Evolutionary conservation across 2,329 filamentous ascomycete genomes (phyloP), one percentile per base, ranked within the genome.

Genomic region (Fusarium papillatum): DNA sequence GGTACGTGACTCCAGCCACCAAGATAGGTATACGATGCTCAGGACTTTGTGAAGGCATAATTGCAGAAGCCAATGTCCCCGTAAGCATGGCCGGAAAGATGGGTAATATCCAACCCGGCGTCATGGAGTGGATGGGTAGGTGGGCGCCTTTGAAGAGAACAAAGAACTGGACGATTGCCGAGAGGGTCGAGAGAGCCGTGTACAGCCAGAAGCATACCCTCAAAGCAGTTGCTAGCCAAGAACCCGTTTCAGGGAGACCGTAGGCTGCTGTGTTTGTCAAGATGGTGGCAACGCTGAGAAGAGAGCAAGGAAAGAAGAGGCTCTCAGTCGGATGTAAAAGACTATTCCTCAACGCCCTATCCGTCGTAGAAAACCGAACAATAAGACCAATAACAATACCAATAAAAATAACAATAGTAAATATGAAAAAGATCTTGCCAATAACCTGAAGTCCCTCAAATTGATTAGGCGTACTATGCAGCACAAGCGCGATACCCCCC

Each of bases 191-290:
- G 4, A 76, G 26, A 16, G 81, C 87, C 41, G 87, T 86, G 71
- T 90, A 89, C 5, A 88, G 69, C 89, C 89, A 91, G 76, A 88
- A 91, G 31, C 89, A 73, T 1, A 88, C 82, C 10, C 83, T 75
- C 83, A 90, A 85, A 0, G 85, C 84, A 22, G 80, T 79, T 13
- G 85, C 76, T 7, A 90, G 82, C 88, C 89, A 94, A 3, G 80
- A 76, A 0, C 87, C 91, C 9, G 85, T 83, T 38, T 86, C 83
- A 36, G 83, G 81, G 2, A 86, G 82, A 0, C 92, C 92, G 80
- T 93, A 94, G 72, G 92, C 88, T 10, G 90, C 89, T 48, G 93
- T 87, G 76, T 93, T 93, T 77, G 92, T 90, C 75, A 93, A 86
- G 22, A 93, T 84, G 53, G 92, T 93, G 3, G 91, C 92, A 71